Evolutionary conservation across 2,329 filamentous ascomycete species (phyloP), one percentile per base, ranked within the genome.

Genomic region (Fusarium poae): DNA sequence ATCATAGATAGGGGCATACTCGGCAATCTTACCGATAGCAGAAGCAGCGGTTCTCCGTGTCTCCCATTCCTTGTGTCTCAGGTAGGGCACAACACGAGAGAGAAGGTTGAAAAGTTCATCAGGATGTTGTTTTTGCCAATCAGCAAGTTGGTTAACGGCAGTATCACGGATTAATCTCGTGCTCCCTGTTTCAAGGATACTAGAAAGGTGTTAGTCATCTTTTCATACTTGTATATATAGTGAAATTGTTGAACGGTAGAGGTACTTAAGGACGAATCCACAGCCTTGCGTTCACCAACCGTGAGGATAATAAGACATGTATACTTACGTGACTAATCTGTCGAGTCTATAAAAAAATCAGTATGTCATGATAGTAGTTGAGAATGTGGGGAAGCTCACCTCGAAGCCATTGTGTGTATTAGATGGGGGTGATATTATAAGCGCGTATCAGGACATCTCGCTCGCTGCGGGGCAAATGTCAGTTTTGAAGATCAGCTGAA

Each of bases 51-150:
- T 97, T 65, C 91, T 94, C 72, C 97, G 87, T 27, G 96, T 99
- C 77, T 99, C 96, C 96, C 96, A 99, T 77, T 94, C 95, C 78
- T 95, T 97, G 72, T 96, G 95, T 61, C 93, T 89, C 30, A 99
- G 86, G 79, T 97, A 99, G 1, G 96, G 95, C n/a, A 99, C 90
- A 32, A 99, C 94, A 64, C 95, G 88, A 30, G 93, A 95, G 15
- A 99, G 86, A 9, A 99, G 86, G 77, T 98, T 97, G 82, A 98
- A 98, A 2, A 99, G 85, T 79, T 99, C 97, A 81, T 99, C 95
- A 0, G 96, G 96, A 75, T 98, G 96, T 79, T 96, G 92, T 78
- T 97, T 98, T 81, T 99, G 97, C 80, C 97, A 96, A 81, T 99
- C 96, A 66, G 94, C 96, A 68, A 99, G 87, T 82, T 99, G 96